Base-by-base conservation (phyloP, 306 rosid genomes). In the Citrullus mucosospermus region DNA sequence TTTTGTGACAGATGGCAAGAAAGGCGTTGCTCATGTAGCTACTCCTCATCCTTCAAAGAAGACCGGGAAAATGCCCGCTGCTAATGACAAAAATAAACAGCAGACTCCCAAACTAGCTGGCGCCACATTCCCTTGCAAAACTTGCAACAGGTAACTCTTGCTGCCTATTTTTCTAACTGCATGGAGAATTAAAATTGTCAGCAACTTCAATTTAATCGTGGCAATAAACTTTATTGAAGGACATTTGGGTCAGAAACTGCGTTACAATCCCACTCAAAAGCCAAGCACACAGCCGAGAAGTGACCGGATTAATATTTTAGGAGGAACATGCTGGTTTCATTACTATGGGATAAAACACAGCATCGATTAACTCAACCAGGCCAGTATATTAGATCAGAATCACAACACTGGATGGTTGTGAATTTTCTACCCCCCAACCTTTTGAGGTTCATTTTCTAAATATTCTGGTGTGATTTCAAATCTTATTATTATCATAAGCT, bases 1-100 rank as follows among this genome's bases (percentile, higher is more conserved):
- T 76, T 55, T 80, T 13, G 22, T 17, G 14, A 77, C 84, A 87
- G 92, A 84, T 75, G 81, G 85, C 80, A 84, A 82, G 85, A 88
- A 55, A 51, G 77, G 81, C 44, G 83, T 68, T 62, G 82, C 60
- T 78, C 90, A 87, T 76, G 86, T 75, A 48, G 92, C 87, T 39
- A 91, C 96, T 70, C 93, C 93, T 56, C 41, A 91, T 81, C 96
- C 96, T 48, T 78, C 87, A 80, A 91, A 89, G 82, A 85, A 84
- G 84, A 82, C 89, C 60, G 83, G 77, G 58, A 89, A 87, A 76
- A 76, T 74, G 38, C 75, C 86, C 36, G 79, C 80, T 43, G 83
- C 62, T 51, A 78, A 48, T 66, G 85, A 77, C 44, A 85, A 43
- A 60, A 38, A 50, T 43, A 88, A 84, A 78, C 91, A 44, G 82